Conservation (phyloP, 257 asterid genomes). For the Rehmannia glutinosa region DNA sequence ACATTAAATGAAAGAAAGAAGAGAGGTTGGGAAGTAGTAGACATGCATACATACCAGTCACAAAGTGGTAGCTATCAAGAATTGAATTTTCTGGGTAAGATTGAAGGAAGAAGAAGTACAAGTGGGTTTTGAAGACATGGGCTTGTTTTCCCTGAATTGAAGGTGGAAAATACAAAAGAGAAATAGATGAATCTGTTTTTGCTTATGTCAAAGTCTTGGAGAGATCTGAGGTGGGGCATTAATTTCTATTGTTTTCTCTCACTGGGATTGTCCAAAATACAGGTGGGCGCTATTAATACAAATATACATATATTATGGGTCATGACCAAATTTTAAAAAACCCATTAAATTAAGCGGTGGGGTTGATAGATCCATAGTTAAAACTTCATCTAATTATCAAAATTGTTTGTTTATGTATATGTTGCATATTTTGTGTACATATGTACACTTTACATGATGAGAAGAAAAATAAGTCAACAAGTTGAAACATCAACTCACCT, state of each 20-base stretch:
- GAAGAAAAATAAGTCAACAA: slow-evolving; percentile 3
- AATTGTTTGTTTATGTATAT: background rate
- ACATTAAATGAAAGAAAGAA: slow-evolving; percentile 22
- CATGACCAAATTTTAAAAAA: too few relatives aligned
- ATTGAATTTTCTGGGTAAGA: slow-evolving; percentile 14
- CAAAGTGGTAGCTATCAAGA: slow-evolving; percentile 25
- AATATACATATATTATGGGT: background rate
- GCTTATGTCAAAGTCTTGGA: slow-evolving; percentile 53
- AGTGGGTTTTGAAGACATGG: slow-evolving; percentile 17
- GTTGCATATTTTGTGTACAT: background rate
- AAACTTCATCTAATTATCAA: background rate
- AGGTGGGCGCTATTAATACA: slow-evolving; percentile 17
- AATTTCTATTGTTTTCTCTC: slow-evolving; percentile 10
- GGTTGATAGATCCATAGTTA: slow-evolving; percentile 23
- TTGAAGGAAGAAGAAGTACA: slow-evolving; percentile 1
- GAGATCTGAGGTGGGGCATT: slow-evolving; percentile 53
- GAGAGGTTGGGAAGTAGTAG: slow-evolving; percentile 3
- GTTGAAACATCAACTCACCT: slow-evolving; percentile 19
- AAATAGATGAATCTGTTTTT: slow-evolving; percentile 31
- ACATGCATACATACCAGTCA: slow-evolving; percentile 18
- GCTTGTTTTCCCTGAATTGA: slow-evolving; percentile 3
- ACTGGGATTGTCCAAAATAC: slow-evolving; percentile 21
- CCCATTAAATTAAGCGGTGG: background rate
- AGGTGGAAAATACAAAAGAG: background rate
- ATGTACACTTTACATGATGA: background rate